These are phyloP conservation scores for Stemphylium beticola DNA, from an alignment of 2,329 filamentous ascomycete species.

Conservation along the genomic window DNA sequence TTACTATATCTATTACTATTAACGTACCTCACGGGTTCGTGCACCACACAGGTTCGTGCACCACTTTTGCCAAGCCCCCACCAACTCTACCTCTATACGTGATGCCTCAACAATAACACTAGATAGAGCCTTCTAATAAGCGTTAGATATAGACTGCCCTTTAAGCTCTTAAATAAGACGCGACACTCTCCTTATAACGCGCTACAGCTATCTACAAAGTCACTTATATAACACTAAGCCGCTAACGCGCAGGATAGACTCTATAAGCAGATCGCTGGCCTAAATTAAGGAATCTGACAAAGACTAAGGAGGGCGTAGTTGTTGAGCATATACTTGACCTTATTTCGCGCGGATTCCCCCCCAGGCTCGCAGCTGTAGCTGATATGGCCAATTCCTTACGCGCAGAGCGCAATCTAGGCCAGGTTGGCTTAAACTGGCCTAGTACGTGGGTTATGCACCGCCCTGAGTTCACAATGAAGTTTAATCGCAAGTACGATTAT, in stretches of 20 bases:
- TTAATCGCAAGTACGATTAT: background rate
- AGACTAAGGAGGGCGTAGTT: background rate
- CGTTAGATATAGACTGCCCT: slow-evolving; percentile 1
- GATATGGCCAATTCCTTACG: too few relatives aligned
- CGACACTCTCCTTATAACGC: background rate
- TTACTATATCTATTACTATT: background rate
- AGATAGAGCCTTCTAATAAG: background rate
- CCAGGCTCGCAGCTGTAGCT: background rate
- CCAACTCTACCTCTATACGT: background rate
- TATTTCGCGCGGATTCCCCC: background rate
- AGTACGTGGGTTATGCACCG: background rate
- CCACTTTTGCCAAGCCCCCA: background rate
- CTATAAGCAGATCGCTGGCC: background rate
- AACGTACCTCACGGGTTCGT: background rate
- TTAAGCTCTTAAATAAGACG: background rate
- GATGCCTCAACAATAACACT: background rate
- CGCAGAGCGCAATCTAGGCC: too few relatives aligned
- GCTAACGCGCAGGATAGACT: background rate
- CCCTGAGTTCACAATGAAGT: background rate
- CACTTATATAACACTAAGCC: background rate
- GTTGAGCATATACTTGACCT: background rate
- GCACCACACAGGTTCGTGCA: background rate
- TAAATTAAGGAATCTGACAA: background rate
- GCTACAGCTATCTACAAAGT: slow-evolving; percentile 8
- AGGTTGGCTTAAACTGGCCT: background rate